Evolutionary conservation across 1,284 basidiomycete genomes (phyloP).

Genomic region (Xerocomus minutiporus): DNA sequence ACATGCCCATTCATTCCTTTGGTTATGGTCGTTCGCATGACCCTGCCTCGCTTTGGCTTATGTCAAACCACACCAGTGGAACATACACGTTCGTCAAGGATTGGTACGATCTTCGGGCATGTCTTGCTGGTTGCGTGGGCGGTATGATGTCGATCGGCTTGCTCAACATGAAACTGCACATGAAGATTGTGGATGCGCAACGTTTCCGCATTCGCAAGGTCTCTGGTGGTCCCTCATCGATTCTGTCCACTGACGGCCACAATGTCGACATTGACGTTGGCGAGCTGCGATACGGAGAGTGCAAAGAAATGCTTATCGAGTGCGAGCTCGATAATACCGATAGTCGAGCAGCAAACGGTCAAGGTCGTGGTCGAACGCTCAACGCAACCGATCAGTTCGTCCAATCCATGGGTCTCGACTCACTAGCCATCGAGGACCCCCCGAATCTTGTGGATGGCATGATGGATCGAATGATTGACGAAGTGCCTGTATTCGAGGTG

Average conservation of each 20-base stretch:
- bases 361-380: conserved; percentile 38
- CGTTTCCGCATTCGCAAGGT: conserved; percentile 90
- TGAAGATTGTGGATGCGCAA: conserved; percentile 79
- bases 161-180: conserved; percentile 86
- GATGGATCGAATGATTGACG: conserved; percentile 90
- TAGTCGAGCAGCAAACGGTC: conserved; percentile 28
- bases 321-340: conserved; percentile 83
- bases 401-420: conserved; percentile 73
- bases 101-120: conserved; percentile 89
- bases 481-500: conserved; percentile 87
- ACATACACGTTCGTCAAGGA: conserved; percentile 98
- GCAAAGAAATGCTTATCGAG: conserved; percentile 91
- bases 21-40: conserved; percentile 96
- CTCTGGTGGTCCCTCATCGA: conserved; percentile 76
- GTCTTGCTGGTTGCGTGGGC: conserved; percentile 87
- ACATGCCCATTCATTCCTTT: conserved; percentile 93
- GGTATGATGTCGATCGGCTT: conserved; percentile 92
- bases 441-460: conserved; percentile 74
- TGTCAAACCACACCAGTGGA: conserved; percentile 94
- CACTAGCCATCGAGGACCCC: conserved; percentile 64
- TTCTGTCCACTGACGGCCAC: conserved; percentile 83
- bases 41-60: conserved; percentile 96
- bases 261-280: conserved; percentile 95
- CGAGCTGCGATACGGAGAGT: conserved; percentile 86
- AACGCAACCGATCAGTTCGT: conserved; percentile 80